phyloP scores from a whole-genome alignment of 805 yeast genomes.

The Wickerhamiella lipophila region DNA sequence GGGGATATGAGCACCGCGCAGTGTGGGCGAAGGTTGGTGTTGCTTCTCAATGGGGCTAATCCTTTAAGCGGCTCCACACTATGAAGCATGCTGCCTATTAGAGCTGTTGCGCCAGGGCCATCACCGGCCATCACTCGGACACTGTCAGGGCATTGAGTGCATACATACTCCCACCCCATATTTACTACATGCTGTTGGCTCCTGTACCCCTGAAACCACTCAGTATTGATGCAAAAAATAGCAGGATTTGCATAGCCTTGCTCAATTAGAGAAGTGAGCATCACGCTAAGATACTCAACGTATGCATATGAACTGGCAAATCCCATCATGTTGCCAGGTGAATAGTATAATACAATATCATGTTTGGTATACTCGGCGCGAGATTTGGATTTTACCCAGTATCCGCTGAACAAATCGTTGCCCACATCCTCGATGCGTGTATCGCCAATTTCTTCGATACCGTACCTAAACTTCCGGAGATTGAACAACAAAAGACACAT shows the following conservation, averaged over 20 bases:
- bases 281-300: slow-evolving; percentile 34
- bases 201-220: slow-evolving; percentile 12
- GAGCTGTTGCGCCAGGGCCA: slow-evolving; percentile 38
- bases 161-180: slow-evolving; percentile 29
- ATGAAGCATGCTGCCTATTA: slow-evolving; percentile 31
- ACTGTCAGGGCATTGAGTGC: slow-evolving; percentile 22
- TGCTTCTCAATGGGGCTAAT: slow-evolving; percentile 13
- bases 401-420: slow-evolving; percentile 26
- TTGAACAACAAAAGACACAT: slow-evolving; percentile 20
- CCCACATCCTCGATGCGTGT: slow-evolving; percentile 14
- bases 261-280: slow-evolving; percentile 32
- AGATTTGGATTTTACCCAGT: slow-evolving; percentile 28
- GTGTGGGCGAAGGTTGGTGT: slow-evolving; percentile 22
- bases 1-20: slow-evolving; percentile 30
- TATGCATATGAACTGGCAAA: slow-evolving; percentile 34
- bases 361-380: slow-evolving; percentile 19
- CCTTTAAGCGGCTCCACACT: slow-evolving; percentile 26
- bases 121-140: slow-evolving; percentile 34
- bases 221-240: slow-evolving; percentile 31
- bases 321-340: slow-evolving; percentile 32
- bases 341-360: slow-evolving; percentile 35
- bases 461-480: slow-evolving; percentile 24
- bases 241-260: slow-evolving; percentile 42
- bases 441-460: slow-evolving; percentile 26
- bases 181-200: slow-evolving; percentile 4